phyloP scores from a whole-genome alignment of 495 filamentous ascomycete species.

The Neurospora intermedia region DNA sequence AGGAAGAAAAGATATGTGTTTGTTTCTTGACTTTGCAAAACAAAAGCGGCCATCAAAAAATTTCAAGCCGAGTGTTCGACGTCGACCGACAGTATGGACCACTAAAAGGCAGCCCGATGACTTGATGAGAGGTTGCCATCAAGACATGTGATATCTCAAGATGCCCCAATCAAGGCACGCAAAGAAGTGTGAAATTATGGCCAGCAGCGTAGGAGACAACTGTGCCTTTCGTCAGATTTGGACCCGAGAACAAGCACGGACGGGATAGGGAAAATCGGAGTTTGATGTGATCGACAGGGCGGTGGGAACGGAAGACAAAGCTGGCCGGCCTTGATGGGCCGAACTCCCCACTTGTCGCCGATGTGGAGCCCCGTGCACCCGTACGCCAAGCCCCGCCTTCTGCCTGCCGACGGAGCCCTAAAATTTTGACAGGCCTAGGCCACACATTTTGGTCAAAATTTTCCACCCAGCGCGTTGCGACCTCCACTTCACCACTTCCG shows the following conservation, averaged over 20 bases:
- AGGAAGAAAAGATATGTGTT: neutral
- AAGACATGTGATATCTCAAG: neutral
- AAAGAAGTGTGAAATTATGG: neutral
- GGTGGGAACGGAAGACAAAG: neutral
- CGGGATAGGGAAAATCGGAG: neutral
- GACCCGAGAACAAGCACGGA: neutral
- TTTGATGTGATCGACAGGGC: neutral
- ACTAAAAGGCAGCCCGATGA: neutral
- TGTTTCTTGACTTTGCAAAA: neutral
- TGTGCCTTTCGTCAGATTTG: neutral
- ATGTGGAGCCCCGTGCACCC: neutral
- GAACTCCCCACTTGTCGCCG: neutral
- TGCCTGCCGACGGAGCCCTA: slow-evolving; percentile 13
- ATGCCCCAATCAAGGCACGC: neutral
- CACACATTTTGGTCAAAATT: slow-evolving; percentile 12
- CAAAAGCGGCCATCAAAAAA: neutral
- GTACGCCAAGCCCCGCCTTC: slow-evolving; percentile 1
- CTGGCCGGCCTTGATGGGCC: neutral
- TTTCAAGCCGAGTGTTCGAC: neutral
- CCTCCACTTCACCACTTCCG: neutral
- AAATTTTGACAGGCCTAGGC: slow-evolving; percentile 6
- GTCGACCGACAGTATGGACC: neutral
- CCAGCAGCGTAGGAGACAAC: neutral
- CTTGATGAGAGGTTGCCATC: neutral
- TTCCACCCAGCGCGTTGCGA: neutral